Conservation (phyloP, 805 yeast genomes). For the Kluyveromyces nonfermentans region DNA sequence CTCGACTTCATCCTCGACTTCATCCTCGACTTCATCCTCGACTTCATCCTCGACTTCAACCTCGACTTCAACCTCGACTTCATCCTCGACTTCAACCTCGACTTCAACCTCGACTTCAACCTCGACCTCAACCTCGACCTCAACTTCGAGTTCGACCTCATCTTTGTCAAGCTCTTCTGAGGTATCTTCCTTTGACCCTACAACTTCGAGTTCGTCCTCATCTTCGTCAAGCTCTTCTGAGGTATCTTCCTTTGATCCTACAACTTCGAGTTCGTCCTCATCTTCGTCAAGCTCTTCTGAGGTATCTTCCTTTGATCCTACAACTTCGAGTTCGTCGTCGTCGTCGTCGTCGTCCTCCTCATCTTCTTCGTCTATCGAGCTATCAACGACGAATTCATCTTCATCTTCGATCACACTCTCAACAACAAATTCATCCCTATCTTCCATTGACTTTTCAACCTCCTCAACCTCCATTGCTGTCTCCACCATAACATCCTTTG, state of each 20-base stretch:
- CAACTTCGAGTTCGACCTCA: slow-evolving; percentile 17
- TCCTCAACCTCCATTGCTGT: slow-evolving; percentile 42
- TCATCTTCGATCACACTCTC: no score
- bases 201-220: slow-evolving; percentile 19
- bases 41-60: slow-evolving; percentile 22
- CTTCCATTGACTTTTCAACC: slow-evolving; percentile 33
- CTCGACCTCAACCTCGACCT: slow-evolving; percentile 17
- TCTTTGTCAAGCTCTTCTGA: slow-evolving; percentile 17
- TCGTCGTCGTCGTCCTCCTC: slow-evolving; percentile 2
- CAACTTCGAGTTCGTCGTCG: slow-evolving; percentile 5
- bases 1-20: slow-evolving; percentile 27
- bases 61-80: slow-evolving; percentile 21
- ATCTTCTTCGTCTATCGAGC: no score
- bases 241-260: no score
- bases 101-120: slow-evolving; percentile 20
- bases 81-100: slow-evolving; percentile 23
- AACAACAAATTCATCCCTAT: no score
- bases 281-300: slow-evolving; percentile 1
- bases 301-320: slow-evolving; percentile 9
- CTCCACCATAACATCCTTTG: slow-evolving; percentile 23
- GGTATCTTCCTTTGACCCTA: no score
- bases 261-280: slow-evolving; percentile 19
- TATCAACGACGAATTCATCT: no score
- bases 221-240: slow-evolving; percentile 17
- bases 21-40: slow-evolving; percentile 26